Base-by-base conservation (phyloP, 495 filamentous ascomycete genomes). In the Talaromyces liani region DNA sequence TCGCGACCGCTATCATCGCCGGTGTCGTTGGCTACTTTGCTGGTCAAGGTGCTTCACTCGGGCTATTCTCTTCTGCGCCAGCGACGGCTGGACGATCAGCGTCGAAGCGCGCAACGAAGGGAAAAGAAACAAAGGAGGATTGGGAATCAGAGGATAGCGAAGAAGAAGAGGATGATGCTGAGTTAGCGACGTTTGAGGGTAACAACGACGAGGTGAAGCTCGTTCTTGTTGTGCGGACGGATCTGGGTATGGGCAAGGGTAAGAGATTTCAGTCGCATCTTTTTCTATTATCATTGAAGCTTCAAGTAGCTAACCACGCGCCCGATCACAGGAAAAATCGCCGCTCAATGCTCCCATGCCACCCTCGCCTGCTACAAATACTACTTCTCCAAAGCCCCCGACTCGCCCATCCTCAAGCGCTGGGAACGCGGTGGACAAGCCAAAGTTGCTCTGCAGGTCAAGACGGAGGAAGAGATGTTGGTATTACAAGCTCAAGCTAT, bases 241-340 rank as follows among this genome's bases (percentile, higher is more conserved):
- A 98, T 76, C 73, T 98, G 68, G 92, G 93, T 54, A 98, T 98
- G 95, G 91, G 88, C 7, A 97, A 95, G 81, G 92, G 92, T 93
- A 78, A 58, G 22, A 57, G 18, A 20, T 24, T 20, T 7, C 39
- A 24, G 22, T n/a, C 55, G 79, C 73, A 45, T 22, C 33, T 61
- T 31, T 9, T 63, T 10, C 22, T 45, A 39, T 60, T 3, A 2
- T 27, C 25, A n/a, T 24, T 63, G 59, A 56, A 63, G 10, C 60
- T 56, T 59, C 36, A 56, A 41, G 56, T 51, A 8, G 0, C 45
- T 49, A 20, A 49, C 18, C 12, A 31, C 10, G n/a, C 14, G 51
- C 3, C 51, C 25, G 8, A 36, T 27, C 4, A 60, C 65, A 96
- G 94, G 94, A 65, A 98, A 98, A 84, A 98, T 98, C 69, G 95